A percentile compares a stretch with the other conserved stretches of the same genome.
Evolutionary conservation across 2,329 filamentous ascomycete species (phyloP).

Genomic region (Pseudocercospora musae): DNA sequence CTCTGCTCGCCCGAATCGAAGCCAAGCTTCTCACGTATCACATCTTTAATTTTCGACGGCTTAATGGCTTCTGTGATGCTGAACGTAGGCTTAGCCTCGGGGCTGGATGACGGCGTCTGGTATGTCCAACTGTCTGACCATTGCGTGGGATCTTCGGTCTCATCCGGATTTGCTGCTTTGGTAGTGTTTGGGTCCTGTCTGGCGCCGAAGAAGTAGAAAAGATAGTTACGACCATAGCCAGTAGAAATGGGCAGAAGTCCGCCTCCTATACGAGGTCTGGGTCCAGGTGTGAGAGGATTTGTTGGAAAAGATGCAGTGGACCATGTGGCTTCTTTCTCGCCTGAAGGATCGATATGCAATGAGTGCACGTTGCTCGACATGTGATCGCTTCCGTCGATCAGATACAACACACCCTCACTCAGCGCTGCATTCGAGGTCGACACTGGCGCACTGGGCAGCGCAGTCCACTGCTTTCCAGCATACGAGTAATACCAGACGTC

Average conservation of each 20-base stretch:
- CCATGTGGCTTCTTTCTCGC: slow-evolving; percentile 36
- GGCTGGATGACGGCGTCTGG: slow-evolving; percentile 40
- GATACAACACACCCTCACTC: slow-evolving; percentile 38
- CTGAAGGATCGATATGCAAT: slow-evolving; percentile 10
- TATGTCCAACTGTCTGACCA: slow-evolving; percentile 46
- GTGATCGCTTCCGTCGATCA: slow-evolving; percentile 38
- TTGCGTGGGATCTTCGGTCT: slow-evolving; percentile 22
- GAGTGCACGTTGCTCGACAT: slow-evolving; percentile 33
- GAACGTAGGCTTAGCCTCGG: slow-evolving; percentile 27
- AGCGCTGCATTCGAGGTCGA: slow-evolving; percentile 36
- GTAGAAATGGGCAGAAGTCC: slow-evolving; percentile 42
- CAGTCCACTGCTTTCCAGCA: slow-evolving; percentile 27
- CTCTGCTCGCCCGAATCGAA: slow-evolving; percentile 40
- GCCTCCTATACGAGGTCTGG: slow-evolving; percentile 39
- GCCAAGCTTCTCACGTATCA: slow-evolving; percentile 41
- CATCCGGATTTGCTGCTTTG: slow-evolving; percentile 21
- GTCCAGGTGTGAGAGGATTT: slow-evolving; percentile 44
- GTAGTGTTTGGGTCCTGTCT: slow-evolving; percentile 17
- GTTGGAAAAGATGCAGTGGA: slow-evolving; percentile 42
- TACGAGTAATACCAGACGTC: slow-evolving; percentile 34
- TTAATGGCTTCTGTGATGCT: slow-evolving; percentile 34
- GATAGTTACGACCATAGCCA: slow-evolving; percentile 45
- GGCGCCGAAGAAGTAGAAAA: slow-evolving; percentile 43
- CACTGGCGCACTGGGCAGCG: slow-evolving; percentile 30
- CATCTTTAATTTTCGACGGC: slow-evolving; percentile 46